phyloP scores from a whole-genome alignment of 108 stramenopile species.

The Cylindrotheca fusiformis region DNA sequence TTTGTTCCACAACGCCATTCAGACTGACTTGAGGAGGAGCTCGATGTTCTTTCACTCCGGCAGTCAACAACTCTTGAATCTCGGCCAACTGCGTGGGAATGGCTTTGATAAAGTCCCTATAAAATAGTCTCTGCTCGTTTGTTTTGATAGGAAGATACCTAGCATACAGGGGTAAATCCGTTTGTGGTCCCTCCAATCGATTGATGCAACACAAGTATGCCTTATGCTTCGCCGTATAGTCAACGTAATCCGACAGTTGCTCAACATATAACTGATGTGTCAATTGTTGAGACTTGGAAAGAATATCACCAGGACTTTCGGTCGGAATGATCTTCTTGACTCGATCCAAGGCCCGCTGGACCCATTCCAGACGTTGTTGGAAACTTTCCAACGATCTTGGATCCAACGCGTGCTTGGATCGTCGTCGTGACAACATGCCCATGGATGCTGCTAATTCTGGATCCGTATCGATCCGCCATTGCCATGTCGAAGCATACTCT shows the following conservation, averaged over 20 bases:
- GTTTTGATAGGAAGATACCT: conserved; percentile 47
- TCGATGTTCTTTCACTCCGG: conserved; percentile 25
- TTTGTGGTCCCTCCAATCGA: conserved; percentile 55
- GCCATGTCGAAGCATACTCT: conserved; percentile 37
- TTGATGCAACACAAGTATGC: conserved; percentile 53
- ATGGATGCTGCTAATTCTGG: conserved; percentile 52
- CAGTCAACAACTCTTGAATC: conserved; percentile 23
- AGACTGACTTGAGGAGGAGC: conserved; percentile 34
- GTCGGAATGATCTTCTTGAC: conserved; percentile 20
- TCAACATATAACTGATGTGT: conserved; percentile 35
- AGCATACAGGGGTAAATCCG: conserved; percentile 47
- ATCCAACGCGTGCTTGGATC: conserved; percentile 51
- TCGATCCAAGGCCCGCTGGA: conserved; percentile 30
- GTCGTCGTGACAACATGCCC: conserved; percentile 40
- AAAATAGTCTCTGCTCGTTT: conserved; percentile 28
- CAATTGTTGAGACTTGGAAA: conserved; percentile 25
- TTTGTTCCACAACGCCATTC: conserved; percentile 30
- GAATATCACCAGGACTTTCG: conserved; percentile 11
- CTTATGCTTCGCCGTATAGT: conserved; percentile 33
- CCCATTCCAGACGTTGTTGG: conserved; percentile 36
- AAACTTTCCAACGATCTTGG: conserved; percentile 42
- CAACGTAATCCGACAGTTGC: conserved; percentile 44
- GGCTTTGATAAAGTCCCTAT: conserved; percentile 32
- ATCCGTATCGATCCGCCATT: conserved; percentile 45
- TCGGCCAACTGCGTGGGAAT: conserved; percentile 34